Base-by-base conservation (phyloP, 225 moss, liverwort and hornwort genomes). In the Ulota crispa region DNA sequence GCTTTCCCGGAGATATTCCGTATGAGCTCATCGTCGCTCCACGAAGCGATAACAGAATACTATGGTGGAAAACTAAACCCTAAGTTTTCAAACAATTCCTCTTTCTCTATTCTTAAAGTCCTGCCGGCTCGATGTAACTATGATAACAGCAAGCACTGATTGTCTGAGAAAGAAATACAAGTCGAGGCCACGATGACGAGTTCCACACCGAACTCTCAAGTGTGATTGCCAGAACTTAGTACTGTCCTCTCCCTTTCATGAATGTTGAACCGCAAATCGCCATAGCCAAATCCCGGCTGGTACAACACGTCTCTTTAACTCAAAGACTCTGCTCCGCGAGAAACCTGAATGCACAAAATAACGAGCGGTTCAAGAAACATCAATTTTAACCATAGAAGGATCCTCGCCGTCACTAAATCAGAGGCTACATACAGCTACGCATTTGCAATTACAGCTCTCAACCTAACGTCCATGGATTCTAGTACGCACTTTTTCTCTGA, bases 21-120 rank as follows among this genome's bases (percentile, higher is more conserved):
- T 78, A 85, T 28, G 83, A 81, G 73, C 54, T 83, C 88, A 89
- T 86, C 76, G 78, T 89, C 81, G 52, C 70, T 31, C 34, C 45
- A 62, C 21, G 41, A 27, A 30, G 42, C 8, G 28, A 9, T 60
- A 13, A 34, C 34, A 69, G 54, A 43, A 41, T 28, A 36, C 6
- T 15, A 55, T 68, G 78, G 61, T 15, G 20, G 43, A 30, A 62
- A 55, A 9, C 10, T 39, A 39, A 9, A 39, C 39, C 39, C 39
- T 39, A 50, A 78, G 8, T 21, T 15, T 4, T 31, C 0, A 26
- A 24, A 56, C 39, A 72, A 47, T n/a, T 75, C 66, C 50, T 69
- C 37, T 56, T n/a, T 27, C 57, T 36, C 63, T 47, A 47, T 8
- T 75, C 69, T 79, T 65, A 60, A 72, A 59, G 52, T 66, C 26